A percentile compares a stretch with the other conserved stretches of the same genome.
phyloP scores from a whole-genome alignment of 73 alveolate genomes.

The Stentor roeselii region DNA sequence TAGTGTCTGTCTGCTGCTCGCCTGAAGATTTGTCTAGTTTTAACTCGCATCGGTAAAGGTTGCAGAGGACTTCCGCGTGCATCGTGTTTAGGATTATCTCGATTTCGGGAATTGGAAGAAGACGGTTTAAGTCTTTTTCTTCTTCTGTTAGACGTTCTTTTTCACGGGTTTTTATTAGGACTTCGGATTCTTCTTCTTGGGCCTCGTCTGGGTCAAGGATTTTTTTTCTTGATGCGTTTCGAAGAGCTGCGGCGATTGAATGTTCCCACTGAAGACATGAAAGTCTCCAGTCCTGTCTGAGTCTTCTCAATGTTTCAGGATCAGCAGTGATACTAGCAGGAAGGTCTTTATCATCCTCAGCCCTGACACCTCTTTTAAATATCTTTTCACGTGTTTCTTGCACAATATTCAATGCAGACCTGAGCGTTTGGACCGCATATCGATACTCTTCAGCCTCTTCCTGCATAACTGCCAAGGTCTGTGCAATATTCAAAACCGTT shows the following conservation, averaged over 20 bases:
- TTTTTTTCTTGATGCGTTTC: slow-evolving; percentile 66
- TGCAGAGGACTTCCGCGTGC: slow-evolving; percentile 49
- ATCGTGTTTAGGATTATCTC: slow-evolving; percentile 39
- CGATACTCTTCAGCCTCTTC: slow-evolving; percentile 64
- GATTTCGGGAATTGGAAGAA: slow-evolving; percentile 31
- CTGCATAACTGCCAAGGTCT: slow-evolving; percentile 43
- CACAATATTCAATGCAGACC: slow-evolving; percentile 45
- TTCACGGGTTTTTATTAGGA: slow-evolving; percentile 64
- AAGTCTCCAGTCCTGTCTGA: slow-evolving; percentile 59
- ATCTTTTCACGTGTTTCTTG: slow-evolving; percentile 50
- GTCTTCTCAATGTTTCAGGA: slow-evolving; percentile 61
- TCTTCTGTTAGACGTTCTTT: slow-evolving; percentile 50
- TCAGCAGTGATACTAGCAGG: slow-evolving; percentile 76
- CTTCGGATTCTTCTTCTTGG: slow-evolving; percentile 86
- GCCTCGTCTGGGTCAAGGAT: slow-evolving; percentile 74
- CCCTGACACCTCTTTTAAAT: slow-evolving; percentile 35
- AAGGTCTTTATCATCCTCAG: slow-evolving; percentile 59
- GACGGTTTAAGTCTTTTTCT: slow-evolving; percentile 28
- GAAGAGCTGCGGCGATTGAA: slow-evolving; percentile 67
- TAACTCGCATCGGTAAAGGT: slow-evolving; percentile 56
- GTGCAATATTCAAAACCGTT: slow-evolving; percentile 42
- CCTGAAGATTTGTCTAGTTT: slow-evolving; percentile 42
- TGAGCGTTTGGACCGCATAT: slow-evolving; percentile 45
- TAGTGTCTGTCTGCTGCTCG: slow-evolving; percentile 37
- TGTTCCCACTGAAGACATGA: slow-evolving; percentile 76